phyloP scores from a whole-genome alignment of 2,329 filamentous ascomycete species.

The Intubia oerlemansii region DNA sequence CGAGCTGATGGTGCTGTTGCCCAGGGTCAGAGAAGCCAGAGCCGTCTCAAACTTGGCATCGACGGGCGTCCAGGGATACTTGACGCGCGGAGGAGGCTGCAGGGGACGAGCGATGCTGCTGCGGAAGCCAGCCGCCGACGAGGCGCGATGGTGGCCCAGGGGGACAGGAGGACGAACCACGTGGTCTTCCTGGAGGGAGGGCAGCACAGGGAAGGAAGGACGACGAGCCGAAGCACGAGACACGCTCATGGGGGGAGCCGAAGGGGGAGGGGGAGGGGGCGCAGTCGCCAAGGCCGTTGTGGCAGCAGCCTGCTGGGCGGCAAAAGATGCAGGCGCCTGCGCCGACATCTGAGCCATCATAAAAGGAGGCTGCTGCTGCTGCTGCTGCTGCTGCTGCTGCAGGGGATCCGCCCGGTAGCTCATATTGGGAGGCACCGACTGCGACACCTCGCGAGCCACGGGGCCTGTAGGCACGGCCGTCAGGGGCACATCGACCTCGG shows the following conservation, averaged over 20 bases:
- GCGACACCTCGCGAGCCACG: constrained; percentile 56
- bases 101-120: constrained; percentile 16
- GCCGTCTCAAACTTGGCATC: constrained; percentile 23
- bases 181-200: constrained; percentile 45
- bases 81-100: constrained; percentile 29
- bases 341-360: too few relatives aligned
- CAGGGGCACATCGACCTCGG: constrained; percentile 73
- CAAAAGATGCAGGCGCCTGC: too few relatives aligned
- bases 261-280: too few relatives aligned
- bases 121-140: constrained; percentile 4
- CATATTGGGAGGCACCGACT: constrained; percentile 91
- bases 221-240: constrained; percentile 37
- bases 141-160: constrained; percentile 7
- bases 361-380: constrained; percentile 8
- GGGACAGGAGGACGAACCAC: constrained; percentile 14
- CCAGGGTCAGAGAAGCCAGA: constrained; percentile 15
- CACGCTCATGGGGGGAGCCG: too few relatives aligned
- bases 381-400: constrained; percentile 3
- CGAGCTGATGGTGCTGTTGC: background rate
- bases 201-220: constrained; percentile 47
- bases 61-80: constrained; percentile 34
- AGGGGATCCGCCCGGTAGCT: constrained; percentile 34
- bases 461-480: constrained; percentile 52
- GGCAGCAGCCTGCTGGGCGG: too few relatives aligned
- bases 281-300: too few relatives aligned